These are phyloP conservation scores for Cucurbita ficifolia DNA, from an alignment of 306 rosid genomes.

Conservation along the genomic window DNA sequence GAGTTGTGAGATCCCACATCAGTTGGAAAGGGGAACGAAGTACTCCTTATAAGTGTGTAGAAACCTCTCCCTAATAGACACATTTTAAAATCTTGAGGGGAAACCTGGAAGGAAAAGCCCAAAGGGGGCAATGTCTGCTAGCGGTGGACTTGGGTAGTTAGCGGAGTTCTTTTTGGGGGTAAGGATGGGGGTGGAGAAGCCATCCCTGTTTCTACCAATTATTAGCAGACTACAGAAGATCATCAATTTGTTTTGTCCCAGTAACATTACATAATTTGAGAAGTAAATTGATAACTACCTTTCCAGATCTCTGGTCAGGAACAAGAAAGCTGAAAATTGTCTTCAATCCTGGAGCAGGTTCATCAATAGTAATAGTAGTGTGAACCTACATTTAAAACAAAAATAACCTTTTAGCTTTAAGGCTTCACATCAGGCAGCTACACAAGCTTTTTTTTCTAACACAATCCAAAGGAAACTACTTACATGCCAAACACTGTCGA, in stretches of 20 bases:
- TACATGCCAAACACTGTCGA: not conserved
- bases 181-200: not conserved
- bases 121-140: too few relatives aligned
- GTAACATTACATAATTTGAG: not conserved
- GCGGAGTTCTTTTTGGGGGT: not conserved
- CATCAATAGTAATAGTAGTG: conserved; percentile 78
- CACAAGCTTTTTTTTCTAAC: not conserved
- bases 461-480: not conserved
- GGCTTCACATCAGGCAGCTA: not conserved
- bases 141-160: too few relatives aligned
- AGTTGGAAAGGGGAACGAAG: too few relatives aligned
- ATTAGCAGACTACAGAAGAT: not conserved
- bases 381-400: conserved; percentile 33
- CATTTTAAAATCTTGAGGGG: too few relatives aligned
- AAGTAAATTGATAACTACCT: conserved; percentile 27
- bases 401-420: not conserved
- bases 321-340: conserved; percentile 64
- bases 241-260: not conserved
- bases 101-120: too few relatives aligned
- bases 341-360: conserved; percentile 87
- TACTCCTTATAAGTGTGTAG: too few relatives aligned
- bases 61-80: too few relatives aligned
- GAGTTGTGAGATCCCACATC: not conserved
- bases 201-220: not conserved
- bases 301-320: conserved; percentile 89